phyloP scores from a whole-genome alignment of 345 rosid genomes.

The Abelmoschus esculentus region DNA sequence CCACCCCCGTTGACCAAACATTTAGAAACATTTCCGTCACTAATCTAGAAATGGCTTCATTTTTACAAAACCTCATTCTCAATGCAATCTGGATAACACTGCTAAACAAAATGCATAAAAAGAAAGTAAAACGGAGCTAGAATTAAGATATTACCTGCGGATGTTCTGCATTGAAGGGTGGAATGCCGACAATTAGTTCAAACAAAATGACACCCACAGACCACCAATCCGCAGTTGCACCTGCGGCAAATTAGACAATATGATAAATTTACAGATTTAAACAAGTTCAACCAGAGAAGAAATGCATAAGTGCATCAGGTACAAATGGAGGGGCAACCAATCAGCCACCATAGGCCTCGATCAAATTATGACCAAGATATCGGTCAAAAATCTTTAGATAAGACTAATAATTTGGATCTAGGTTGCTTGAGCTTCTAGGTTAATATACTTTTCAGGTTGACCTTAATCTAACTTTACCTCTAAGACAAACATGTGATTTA shows the following conservation, averaged over 20 bases:
- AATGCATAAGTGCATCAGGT: background rate
- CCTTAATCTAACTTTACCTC: background rate
- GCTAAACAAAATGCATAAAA: background rate
- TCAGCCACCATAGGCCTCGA: background rate
- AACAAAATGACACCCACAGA: conserved; percentile 93
- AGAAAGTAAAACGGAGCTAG: background rate
- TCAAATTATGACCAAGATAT: background rate
- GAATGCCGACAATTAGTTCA: conserved; percentile 94
- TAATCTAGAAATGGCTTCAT: background rate
- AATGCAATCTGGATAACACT: background rate
- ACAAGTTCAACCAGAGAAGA: conserved; percentile 10
- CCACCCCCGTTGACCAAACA: background rate
- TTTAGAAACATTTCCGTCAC: background rate
- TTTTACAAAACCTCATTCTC: background rate
- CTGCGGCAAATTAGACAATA: conserved; percentile 37
- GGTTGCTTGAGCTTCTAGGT: background rate
- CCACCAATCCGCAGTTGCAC: conserved; percentile 99
- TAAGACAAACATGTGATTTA: conserved; percentile 1
- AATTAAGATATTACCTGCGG: conserved; percentile 48
- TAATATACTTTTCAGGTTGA: conserved; percentile 5
- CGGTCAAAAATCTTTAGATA: background rate
- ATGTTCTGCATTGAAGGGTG: conserved; percentile 97
- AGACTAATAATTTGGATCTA: conserved; percentile 1
- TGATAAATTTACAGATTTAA: background rate
- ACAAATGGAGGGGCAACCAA: background rate